Conservation (phyloP, 768 basidiomycete species). For the Naganishia onofrii region DNA sequence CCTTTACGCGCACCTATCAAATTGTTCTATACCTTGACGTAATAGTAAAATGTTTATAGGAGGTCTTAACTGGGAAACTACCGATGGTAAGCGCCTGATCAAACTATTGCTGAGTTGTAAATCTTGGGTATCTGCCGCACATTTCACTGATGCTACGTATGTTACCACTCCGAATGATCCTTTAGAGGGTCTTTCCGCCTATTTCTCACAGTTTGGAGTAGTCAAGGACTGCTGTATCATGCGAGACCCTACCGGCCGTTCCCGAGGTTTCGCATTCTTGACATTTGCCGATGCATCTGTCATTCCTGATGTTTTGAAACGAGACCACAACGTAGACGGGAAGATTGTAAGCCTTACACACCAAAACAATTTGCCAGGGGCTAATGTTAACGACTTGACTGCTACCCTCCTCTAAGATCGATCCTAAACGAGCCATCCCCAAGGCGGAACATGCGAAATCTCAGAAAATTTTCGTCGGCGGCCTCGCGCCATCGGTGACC, state of each 20-base stretch:
- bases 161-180: constrained; percentile 37
- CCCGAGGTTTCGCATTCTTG: constrained; percentile 94
- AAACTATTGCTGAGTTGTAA: constrained; percentile 27
- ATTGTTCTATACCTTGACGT: neutral
- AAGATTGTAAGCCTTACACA: constrained; percentile 72
- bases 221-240: constrained; percentile 98
- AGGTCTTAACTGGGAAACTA: constrained; percentile 99
- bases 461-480: constrained; percentile 88
- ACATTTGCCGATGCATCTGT: constrained; percentile 90
- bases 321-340: constrained; percentile 91
- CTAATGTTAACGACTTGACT: neutral
- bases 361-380: constrained; percentile 25
- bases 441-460: constrained; percentile 86
- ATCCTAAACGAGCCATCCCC: constrained; percentile 98
- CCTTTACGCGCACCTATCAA: constrained; percentile 1
- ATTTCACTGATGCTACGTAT: constrained; percentile 26
- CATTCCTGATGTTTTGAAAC: constrained; percentile 92
- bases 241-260: constrained; percentile 91
- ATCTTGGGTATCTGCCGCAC: neutral
- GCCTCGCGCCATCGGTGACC: constrained; percentile 84
- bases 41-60: constrained; percentile 99
- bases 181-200: constrained; percentile 61
- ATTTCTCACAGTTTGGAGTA: constrained; percentile 93
- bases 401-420: constrained; percentile 65
- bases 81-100: constrained; percentile 70